Conservation (phyloP, 768 basidiomycete species). For the Podaxis rugospora region DNA sequence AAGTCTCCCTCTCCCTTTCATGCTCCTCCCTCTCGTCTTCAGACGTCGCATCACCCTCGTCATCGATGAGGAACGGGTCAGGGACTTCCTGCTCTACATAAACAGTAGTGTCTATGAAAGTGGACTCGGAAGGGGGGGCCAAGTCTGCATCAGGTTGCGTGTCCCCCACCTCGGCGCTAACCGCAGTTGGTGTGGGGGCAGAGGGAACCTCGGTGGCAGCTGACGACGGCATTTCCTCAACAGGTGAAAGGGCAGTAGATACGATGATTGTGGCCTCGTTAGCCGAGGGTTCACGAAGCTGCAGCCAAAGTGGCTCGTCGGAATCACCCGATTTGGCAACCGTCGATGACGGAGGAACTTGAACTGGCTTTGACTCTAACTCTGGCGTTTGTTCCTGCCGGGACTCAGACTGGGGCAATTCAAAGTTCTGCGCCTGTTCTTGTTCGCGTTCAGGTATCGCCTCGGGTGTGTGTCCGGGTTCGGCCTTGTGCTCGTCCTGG, state of each 20-base stretch:
- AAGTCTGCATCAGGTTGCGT: neutral
- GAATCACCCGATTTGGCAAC: neutral
- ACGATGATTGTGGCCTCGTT: neutral
- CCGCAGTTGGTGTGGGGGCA: slow-evolving; percentile 1
- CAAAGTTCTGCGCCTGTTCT: neutral
- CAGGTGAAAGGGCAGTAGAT: slow-evolving; percentile 3
- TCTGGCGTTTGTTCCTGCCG: neutral
- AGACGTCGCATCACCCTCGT: slow-evolving; percentile 40
- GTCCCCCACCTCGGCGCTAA: neutral
- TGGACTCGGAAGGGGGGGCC: neutral
- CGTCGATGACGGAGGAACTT: neutral
- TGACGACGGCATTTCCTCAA: neutral
- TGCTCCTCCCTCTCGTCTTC: slow-evolving; percentile 29
- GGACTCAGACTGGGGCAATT: too few relatives aligned
- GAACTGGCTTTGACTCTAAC: neutral
- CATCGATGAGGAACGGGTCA: slow-evolving; percentile 62
- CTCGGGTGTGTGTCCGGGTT: neutral
- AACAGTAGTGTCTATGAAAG: slow-evolving; percentile 13
- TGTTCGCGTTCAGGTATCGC: neutral
- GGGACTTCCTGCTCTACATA: slow-evolving; percentile 46
- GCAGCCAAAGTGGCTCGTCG: neutral
- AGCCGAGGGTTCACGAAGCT: neutral
- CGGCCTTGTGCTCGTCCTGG: neutral
- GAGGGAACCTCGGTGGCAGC: neutral
- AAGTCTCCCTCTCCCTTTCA: slow-evolving; percentile 15